Conservation (phyloP, 345 rosid species). For the Garcia nutans region DNA sequence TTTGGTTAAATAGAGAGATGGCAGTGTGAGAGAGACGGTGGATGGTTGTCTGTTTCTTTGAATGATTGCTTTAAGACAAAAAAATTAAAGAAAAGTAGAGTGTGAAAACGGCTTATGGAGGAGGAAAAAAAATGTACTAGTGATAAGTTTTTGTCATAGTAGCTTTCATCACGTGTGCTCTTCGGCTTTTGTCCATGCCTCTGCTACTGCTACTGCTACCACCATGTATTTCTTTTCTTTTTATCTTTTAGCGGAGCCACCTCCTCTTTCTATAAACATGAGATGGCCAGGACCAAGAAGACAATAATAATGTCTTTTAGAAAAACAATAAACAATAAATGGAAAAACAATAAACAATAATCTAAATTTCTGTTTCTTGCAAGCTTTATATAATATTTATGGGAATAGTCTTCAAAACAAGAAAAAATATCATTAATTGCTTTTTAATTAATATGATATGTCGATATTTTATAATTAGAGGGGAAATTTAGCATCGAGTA, state of each 20-base stretch:
- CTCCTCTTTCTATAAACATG: no score
- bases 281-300: neutral
- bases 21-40: conserved; percentile 16
- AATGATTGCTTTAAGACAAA: conserved; percentile 36
- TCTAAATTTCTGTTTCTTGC: no score
- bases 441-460: no score
- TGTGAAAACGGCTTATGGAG: neutral
- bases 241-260: neutral
- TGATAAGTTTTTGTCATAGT: neutral
- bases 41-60: conserved; percentile 34
- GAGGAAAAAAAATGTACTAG: no score
- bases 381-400: no score
- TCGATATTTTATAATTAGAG: no score
- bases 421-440: no score
- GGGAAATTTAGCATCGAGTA: no score
- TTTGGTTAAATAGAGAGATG: neutral
- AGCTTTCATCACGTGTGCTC: conserved; percentile 33
- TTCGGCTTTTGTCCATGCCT: conserved; percentile 19
- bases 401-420: no score
- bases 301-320: neutral
- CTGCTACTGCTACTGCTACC: neutral
- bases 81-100: neutral
- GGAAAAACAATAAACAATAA: no score
- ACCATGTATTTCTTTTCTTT: neutral
- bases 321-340: no score